Conservation (phyloP, 1,139 yeast species). For the Debaryomycetaceae sp. region DNA sequence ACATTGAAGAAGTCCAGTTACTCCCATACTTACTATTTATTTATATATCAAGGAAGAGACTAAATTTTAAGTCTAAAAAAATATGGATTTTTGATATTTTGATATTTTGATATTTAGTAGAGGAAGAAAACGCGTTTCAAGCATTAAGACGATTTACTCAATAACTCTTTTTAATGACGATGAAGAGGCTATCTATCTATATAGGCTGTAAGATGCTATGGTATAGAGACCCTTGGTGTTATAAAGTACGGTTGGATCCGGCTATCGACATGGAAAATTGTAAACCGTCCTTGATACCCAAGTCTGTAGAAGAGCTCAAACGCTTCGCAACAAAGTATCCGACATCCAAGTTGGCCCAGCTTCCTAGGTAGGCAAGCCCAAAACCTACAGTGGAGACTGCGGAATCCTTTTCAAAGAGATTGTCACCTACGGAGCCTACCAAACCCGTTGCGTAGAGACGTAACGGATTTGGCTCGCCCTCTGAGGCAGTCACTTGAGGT, state of each 20-base stretch:
- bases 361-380: conserved; percentile 41
- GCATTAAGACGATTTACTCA: not conserved
- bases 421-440: conserved; percentile 33
- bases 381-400: conserved; percentile 38
- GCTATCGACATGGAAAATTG: conserved; percentile 47
- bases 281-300: conserved; percentile 44
- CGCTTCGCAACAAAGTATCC: conserved; percentile 43
- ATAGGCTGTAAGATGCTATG: not conserved
- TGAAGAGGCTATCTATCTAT: not conserved
- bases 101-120: not conserved
- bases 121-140: not conserved
- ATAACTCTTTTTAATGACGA: not conserved
- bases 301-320: conserved; percentile 16
- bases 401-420: conserved; percentile 20
- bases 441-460: conserved; percentile 38
- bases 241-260: conserved; percentile 27
- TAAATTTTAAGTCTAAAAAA: not conserved
- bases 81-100: not conserved
- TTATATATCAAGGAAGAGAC: no score
- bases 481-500: conserved; percentile 12
- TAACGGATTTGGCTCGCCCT: conserved; percentile 34
- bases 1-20: conserved; percentile 70
- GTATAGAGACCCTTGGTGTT: not conserved
- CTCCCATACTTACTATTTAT: conserved; percentile 53
- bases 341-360: conserved; percentile 46